Conservation (phyloP, 78 protist genomes). For the Dictyostelium firmibasis region DNA sequence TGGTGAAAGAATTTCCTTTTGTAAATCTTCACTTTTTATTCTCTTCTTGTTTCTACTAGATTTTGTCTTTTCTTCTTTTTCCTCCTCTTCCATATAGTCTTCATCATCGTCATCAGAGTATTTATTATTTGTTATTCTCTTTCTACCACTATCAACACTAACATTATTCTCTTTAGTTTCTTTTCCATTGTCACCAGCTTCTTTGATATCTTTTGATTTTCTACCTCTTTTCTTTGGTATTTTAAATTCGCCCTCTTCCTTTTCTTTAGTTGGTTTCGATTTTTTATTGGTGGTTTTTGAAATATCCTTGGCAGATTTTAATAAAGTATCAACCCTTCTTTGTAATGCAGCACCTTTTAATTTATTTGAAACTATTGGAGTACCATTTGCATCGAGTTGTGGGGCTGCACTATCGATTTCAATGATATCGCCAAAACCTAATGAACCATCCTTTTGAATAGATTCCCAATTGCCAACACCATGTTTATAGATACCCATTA, state of each 20-base stretch:
- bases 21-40: background rate
- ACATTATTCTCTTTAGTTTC: background rate
- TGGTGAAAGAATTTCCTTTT: constrained; percentile 11
- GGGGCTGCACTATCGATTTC: background rate
- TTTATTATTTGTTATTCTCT: background rate
- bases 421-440: constrained; percentile 52
- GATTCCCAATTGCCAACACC: constrained; percentile 79
- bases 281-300: background rate
- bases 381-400: background rate
- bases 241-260: background rate
- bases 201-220: background rate
- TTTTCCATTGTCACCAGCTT: background rate
- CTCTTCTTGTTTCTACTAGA: constrained; percentile 4
- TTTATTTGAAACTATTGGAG: background rate
- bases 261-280: background rate
- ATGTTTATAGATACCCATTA: constrained; percentile 65
- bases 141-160: background rate
- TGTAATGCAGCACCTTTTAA: constrained; percentile 59
- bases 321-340: constrained; percentile 37
- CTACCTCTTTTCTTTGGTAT: constrained; percentile 11
- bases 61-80: background rate
- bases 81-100: background rate
- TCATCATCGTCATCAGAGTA: background rate
- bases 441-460: constrained; percentile 55
- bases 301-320: constrained; percentile 65